phyloP scores from a whole-genome alignment of 2,329 filamentous ascomycete species.

The Aspergillus sp. region DNA sequence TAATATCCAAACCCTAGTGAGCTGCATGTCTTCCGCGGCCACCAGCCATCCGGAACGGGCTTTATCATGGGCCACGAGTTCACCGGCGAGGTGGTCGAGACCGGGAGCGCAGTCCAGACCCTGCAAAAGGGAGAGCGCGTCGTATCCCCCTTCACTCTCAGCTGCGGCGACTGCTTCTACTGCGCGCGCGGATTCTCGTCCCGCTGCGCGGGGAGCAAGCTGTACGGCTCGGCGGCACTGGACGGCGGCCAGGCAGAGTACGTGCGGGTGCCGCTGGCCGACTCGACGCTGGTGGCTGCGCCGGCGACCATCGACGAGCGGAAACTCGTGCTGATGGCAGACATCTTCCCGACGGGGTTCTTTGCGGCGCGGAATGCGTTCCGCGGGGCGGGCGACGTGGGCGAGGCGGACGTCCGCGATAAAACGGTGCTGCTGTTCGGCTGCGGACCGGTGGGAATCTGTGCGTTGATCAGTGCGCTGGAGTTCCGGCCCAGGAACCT shows the following conservation, averaged over 20 bases:
- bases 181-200: conserved; percentile 65
- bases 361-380: conserved; percentile 71
- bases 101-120: conserved; percentile 47
- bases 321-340: conserved; percentile 74
- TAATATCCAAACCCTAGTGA: conserved; percentile 42
- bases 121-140: conserved; percentile 66
- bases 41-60: conserved; percentile 56
- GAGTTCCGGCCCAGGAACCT: conserved; percentile 62
- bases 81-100: conserved; percentile 60
- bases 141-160: conserved; percentile 72
- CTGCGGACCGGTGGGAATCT: conserved; percentile 74
- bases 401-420: conserved; percentile 33
- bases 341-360: conserved; percentile 76
- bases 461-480: conserved; percentile 65
- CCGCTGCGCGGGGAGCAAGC: conserved; percentile 56
- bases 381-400: conserved; percentile 47
- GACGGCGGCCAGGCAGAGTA: conserved; percentile 76
- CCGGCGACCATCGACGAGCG: conserved; percentile 60
- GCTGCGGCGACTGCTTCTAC: conserved; percentile 72
- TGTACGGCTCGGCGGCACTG: conserved; percentile 61
- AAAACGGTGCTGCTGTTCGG: conserved; percentile 60
- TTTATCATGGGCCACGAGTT: conserved; percentile 73
- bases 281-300: conserved; percentile 64
- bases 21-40: conserved; percentile 75
- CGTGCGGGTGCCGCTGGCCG: conserved; percentile 68